A percentile compares a stretch with the other conserved stretches of the same genome.
These are phyloP conservation scores for Basidioascus undulatus DNA, from an alignment of 768 basidiomycete genomes.

Conservation along the genomic window DNA sequence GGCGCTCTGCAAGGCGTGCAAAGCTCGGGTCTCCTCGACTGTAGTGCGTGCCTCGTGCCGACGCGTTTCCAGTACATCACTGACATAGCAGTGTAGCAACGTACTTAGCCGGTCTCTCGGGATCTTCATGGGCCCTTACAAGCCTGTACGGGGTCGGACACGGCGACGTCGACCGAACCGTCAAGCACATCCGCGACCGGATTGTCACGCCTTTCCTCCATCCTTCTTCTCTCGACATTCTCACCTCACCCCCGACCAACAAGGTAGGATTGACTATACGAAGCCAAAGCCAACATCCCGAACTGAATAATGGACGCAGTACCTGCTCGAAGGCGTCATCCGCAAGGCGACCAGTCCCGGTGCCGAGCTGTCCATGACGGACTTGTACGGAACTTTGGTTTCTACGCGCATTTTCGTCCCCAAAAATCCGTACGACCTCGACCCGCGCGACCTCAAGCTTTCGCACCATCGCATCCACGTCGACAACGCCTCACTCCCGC, in stretches of 20 bases:
- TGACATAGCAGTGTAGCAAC: too few relatives aligned
- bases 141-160: conserved; percentile 14
- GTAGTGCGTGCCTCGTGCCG: too few relatives aligned
- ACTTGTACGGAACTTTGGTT: conserved; percentile 14
- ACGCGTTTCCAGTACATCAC: too few relatives aligned
- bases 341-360: conserved; percentile 11
- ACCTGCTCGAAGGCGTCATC: conserved; percentile 14
- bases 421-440: conserved; percentile 6
- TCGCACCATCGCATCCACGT: conserved; percentile 11
- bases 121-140: conserved; percentile 16
- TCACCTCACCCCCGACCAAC: conserved; percentile 13
- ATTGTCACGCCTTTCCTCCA: conserved; percentile 15
- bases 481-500: conserved; percentile 11
- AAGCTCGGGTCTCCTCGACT: conserved; percentile 14
- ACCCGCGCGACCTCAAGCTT: conserved; percentile 11
- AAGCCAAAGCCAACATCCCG: background rate
- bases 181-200: conserved; percentile 12
- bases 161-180: conserved; percentile 5
- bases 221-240: conserved; percentile 13
- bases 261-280: conserved; percentile 4
- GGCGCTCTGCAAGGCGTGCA: conserved; percentile 13
- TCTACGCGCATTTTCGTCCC: conserved; percentile 15
- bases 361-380: conserved; percentile 12
- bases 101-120: conserved; percentile 15
- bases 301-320: conserved; percentile 2